phyloP scores from a whole-genome alignment of 352 stramenopile species.

The Phytophthora foliorum region DNA sequence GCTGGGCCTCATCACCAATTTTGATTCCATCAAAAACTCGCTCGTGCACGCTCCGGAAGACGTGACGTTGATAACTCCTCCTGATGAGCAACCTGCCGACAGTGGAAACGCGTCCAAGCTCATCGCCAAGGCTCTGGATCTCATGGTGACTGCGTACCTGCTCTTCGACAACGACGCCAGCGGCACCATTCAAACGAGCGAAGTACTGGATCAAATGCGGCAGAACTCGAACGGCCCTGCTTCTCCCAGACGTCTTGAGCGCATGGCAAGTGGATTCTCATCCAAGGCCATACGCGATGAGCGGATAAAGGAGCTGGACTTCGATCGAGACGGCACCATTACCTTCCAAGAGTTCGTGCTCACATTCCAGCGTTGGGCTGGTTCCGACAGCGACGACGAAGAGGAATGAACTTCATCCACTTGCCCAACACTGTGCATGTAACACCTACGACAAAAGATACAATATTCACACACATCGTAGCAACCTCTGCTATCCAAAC shows the following conservation, averaged over 20 bases:
- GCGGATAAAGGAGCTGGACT: constrained; percentile 90
- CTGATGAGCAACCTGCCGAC: constrained; percentile 35
- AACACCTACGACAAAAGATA: constrained; percentile 6
- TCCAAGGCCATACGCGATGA: constrained; percentile 72
- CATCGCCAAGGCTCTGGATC: constrained; percentile 79
- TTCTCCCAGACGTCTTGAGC: constrained; percentile 50
- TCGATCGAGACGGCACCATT: constrained; percentile 89
- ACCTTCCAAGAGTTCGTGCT: constrained; percentile 92
- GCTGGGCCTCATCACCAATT: constrained; percentile 82
- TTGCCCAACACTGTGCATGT: neutral
- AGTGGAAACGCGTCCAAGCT: constrained; percentile 50
- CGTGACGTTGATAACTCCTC: constrained; percentile 36
- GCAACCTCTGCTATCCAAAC: constrained; percentile 1
- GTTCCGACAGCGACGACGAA: constrained; percentile 52
- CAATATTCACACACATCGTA: constrained; percentile 13
- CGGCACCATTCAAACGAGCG: constrained; percentile 82
- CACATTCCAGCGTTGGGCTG: constrained; percentile 90
- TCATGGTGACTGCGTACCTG: constrained; percentile 88
- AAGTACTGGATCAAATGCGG: constrained; percentile 75
- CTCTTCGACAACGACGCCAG: constrained; percentile 89
- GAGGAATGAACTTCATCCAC: constrained; percentile 16
- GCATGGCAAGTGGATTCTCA: constrained; percentile 64
- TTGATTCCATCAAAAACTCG: constrained; percentile 57
- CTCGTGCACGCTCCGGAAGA: constrained; percentile 49
- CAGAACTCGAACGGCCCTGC: constrained; percentile 48